Percentiles rank a stretch among this genome's conserved stretches.
Evolutionary conservation across 306 rosid genomes (phyloP).

Genomic region (Pueraria montana): DNA sequence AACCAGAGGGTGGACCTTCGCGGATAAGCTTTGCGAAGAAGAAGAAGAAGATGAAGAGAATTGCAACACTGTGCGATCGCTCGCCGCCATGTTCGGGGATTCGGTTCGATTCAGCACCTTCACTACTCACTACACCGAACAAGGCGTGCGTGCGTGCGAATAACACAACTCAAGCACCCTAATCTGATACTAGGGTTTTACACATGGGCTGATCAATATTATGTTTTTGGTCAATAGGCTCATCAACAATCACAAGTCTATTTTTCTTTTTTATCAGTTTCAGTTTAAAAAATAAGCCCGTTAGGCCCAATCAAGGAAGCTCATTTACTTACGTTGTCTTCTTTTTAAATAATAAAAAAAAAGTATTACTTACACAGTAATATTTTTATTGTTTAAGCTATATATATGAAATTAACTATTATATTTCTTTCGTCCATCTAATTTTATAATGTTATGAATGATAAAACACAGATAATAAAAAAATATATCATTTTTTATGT

Average conservation of each 20-base stretch:
- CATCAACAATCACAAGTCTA: background rate
- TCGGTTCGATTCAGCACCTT: slow-evolving; percentile 23
- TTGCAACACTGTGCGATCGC: slow-evolving; percentile 76
- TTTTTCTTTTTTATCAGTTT: background rate
- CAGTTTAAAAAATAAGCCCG: background rate
- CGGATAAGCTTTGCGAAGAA: slow-evolving; percentile 58
- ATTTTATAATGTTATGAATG: no score
- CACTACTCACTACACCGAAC: slow-evolving; percentile 26
- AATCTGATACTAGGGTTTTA: slow-evolving; percentile 44
- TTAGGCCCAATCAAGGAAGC: background rate
- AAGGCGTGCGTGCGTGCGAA: slow-evolving; percentile 39
- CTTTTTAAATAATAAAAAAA: background rate
- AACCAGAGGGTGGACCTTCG: slow-evolving; percentile 87
- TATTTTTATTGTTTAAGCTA: background rate
- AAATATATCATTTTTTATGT: no score
- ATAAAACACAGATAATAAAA: no score
- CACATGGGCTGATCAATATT: slow-evolving; percentile 20
- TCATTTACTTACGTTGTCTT: background rate
- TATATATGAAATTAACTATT: no score
- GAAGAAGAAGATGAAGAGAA: slow-evolving; percentile 70
- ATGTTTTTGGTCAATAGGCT: background rate
- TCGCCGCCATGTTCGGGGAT: slow-evolving; percentile 72
- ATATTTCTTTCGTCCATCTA: no score
- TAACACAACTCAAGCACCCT: background rate
- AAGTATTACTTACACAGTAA: background rate